These are phyloP conservation scores for Pleurotus pulmonarius DNA, from an alignment of 768 basidiomycete species.

Conservation along the genomic window DNA sequence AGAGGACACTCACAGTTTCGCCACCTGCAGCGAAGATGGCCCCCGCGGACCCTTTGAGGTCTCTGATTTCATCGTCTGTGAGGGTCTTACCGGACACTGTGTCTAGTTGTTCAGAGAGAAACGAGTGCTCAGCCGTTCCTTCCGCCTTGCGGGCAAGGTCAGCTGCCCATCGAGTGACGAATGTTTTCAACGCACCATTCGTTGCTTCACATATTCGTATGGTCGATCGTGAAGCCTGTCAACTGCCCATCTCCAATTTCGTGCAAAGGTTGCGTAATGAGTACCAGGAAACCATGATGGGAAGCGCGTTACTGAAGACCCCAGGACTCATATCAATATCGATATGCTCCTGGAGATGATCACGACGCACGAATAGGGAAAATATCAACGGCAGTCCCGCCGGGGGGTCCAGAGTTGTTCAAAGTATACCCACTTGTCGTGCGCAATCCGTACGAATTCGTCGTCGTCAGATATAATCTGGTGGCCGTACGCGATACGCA, in stretches of 20 bases:
- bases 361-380: slow-evolving; percentile 9
- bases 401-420: slow-evolving; percentile 10
- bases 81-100: too few species aligned
- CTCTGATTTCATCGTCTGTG: too few species aligned
- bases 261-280: background rate
- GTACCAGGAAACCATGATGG: slow-evolving; percentile 7
- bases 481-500: slow-evolving; percentile 8
- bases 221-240: background rate
- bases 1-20: too few species aligned
- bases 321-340: background rate
- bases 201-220: background rate
- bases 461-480: slow-evolving; percentile 13
- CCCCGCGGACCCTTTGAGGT: too few species aligned
- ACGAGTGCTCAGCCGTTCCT: too few species aligned
- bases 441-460: slow-evolving; percentile 10
- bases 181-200: background rate
- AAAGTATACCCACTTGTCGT: slow-evolving; percentile 5
- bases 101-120: too few species aligned
- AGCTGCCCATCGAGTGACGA: too few species aligned
- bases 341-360: background rate
- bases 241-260: background rate
- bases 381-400: slow-evolving; percentile 14
- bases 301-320: background rate
- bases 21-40: too few species aligned
- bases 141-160: too few species aligned